Base-by-base conservation (phyloP, 805 yeast species). In the Yarrowia sp. region DNA sequence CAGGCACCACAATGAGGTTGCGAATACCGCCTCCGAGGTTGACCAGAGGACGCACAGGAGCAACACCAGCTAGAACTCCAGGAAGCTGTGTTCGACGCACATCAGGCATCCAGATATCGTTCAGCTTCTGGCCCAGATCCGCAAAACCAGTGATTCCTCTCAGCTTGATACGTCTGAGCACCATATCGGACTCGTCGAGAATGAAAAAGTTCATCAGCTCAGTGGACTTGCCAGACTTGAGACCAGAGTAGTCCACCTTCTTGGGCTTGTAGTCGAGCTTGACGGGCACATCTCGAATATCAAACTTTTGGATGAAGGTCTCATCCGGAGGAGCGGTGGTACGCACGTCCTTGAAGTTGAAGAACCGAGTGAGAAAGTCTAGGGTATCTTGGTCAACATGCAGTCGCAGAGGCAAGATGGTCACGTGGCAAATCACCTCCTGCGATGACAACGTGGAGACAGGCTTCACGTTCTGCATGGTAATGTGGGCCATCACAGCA, bases 361-460 rank as follows among this genome's bases (percentile, higher is more conserved):
- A 86, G 78, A 92, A 95, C 45, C 97, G 81, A 0, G 87, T 85
- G 41, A 92, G 73, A 72, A 94, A 93, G 69, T 92, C 97, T 19
- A 92, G 80, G 0, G 98, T 91, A 74, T 94, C 98, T 76, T 95
- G 99, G 77, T 95, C 98, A 53, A 95, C 87, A 75, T 91, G 92
- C 15, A 95, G 77, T 65, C 97, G 81, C 53, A 95, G 74, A 0
- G 99, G 99, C 19, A 90, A 79, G 0, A 91, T 78, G 35, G 82
- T 75, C 0, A 87, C 80, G 35, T 82, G 79, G 56, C 91, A 70
- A 1, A 85, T 79, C 22, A 88, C 75, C 74, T 93, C 98, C 0
- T 90, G 82, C 1, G 91, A 89, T n/a, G 88, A 87, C 42, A 92
- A 74, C 10, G 79, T 75, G 0, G 86, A 79, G 12, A 87, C 84